Evolutionary conservation across 2,329 filamentous ascomycete genomes (phyloP).

Genomic region (Pseudogymnoascus sp.): DNA sequence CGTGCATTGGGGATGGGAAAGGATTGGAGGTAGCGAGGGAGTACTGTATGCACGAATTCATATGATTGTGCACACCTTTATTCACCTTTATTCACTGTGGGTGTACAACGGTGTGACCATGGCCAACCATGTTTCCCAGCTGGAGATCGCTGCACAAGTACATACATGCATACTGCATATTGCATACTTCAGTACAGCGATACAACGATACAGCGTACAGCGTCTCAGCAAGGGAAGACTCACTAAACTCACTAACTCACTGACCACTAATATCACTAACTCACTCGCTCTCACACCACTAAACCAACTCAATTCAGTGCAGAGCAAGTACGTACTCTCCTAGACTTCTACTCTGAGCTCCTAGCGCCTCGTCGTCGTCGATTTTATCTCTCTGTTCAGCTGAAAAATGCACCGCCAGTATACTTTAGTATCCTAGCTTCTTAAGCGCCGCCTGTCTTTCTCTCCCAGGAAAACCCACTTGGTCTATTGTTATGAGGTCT

Average conservation of each 20-base stretch:
- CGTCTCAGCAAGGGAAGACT: not conserved
- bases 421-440: not conserved
- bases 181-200: not conserved
- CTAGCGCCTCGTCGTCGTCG: not conserved
- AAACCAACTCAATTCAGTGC: not conserved
- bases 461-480: not conserved
- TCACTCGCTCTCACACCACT: not conserved
- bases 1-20: not conserved
- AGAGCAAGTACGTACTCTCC: not conserved
- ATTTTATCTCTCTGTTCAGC: not conserved
- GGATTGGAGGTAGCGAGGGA: not conserved
- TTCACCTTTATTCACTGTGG: not conserved
- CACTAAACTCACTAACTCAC: not conserved
- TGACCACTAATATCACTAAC: not conserved
- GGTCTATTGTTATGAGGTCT: not conserved
- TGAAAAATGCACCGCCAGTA: not conserved
- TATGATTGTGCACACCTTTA: not conserved
- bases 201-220: not conserved
- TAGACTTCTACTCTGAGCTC: not conserved
- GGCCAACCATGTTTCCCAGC: not conserved
- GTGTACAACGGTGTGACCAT: not conserved
- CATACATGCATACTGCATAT: not conserved
- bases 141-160: slow-evolving; percentile 2
- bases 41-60: not conserved
- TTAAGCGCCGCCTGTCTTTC: slow-evolving; percentile 4